These are phyloP conservation scores for Coriolopsis trogii DNA, from an alignment of 1,284 basidiomycete genomes.

Conservation along the genomic window DNA sequence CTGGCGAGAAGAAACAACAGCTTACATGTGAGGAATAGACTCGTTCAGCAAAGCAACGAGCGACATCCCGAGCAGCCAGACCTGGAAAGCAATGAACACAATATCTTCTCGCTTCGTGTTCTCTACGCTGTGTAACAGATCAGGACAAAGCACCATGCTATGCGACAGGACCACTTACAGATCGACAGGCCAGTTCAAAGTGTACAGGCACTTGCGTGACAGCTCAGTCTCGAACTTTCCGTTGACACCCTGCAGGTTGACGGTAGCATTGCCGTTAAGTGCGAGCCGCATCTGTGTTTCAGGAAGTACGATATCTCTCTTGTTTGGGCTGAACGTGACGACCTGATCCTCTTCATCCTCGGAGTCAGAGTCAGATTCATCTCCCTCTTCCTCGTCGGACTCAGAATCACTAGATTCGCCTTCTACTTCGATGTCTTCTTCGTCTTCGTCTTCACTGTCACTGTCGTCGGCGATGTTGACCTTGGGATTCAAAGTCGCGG, in stretches of 20 bases:
- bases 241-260: constrained; percentile 42
- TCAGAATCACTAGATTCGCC: constrained; percentile 3
- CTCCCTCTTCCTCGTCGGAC: constrained; percentile 9
- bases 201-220: constrained; percentile 51
- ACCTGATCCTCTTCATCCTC: constrained; percentile 14
- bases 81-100: constrained; percentile 75
- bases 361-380: background rate
- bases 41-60: constrained; percentile 77
- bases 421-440: too few relatives aligned
- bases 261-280: constrained; percentile 40
- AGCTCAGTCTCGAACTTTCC: constrained; percentile 45
- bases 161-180: constrained; percentile 44
- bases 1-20: background rate
- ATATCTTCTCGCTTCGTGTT: constrained; percentile 79
- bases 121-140: constrained; percentile 48
- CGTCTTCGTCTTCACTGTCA: constrained; percentile 17
- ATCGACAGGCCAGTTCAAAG: constrained; percentile 68
- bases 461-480: background rate
- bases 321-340: background rate
- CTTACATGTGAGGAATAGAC: constrained; percentile 75
- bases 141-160: background rate
- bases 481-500: constrained; percentile 8
- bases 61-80: constrained; percentile 83
- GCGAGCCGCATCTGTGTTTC: constrained; percentile 18
- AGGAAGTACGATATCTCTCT: constrained; percentile 1